Base-by-base conservation (phyloP, 805 yeast species). In the Kazachstania taianensis region DNA sequence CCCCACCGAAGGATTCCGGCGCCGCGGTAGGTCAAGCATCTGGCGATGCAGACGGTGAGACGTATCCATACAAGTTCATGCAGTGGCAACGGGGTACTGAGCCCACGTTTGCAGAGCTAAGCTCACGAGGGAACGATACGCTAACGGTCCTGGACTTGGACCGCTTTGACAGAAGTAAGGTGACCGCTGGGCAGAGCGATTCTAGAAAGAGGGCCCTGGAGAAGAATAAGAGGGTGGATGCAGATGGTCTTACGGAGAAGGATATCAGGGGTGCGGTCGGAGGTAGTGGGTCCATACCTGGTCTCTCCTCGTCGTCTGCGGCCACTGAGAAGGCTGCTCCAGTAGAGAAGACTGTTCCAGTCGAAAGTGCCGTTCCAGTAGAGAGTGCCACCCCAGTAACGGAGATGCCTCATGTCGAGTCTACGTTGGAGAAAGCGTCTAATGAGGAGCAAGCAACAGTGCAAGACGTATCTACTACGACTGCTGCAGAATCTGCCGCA, bases 181-280 rank as follows among this genome's bases (percentile, higher is more conserved):
- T 22, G 8, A 23, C 28, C 2, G 22, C 22, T 9, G 33, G 36
- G 12, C 32, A 27, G 48, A 28, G 34, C 20, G 20, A 33, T 12
- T 31, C 19, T 8, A 27, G 32, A 10, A n/a, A n/a, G 48, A 50
- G 28, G 16, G 28, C 32, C 32, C 36, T 26, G 5, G 44, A 20
- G 16, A 31, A 24, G 20, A 29, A 26, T 15, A 13, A 23, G 8
- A 30, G 31, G 15, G 27, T n/a, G 1, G 24, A 27, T 15, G 38
- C 40, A 17, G 53, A 48, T 25, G 63, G 55, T 6, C 52, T 70
- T 15, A 60, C 67, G 4, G 69, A 63, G 27, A 67, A 61, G 20
- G 75, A 70, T 38, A 70, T 70, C 28, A 62, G 75, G 48, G 78
- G 73, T 9, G 77, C 78, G 5, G 75, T 70, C 5, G 73, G 72